phyloP scores from a whole-genome alignment of 306 rosid species.

The Medicago lupulina region DNA sequence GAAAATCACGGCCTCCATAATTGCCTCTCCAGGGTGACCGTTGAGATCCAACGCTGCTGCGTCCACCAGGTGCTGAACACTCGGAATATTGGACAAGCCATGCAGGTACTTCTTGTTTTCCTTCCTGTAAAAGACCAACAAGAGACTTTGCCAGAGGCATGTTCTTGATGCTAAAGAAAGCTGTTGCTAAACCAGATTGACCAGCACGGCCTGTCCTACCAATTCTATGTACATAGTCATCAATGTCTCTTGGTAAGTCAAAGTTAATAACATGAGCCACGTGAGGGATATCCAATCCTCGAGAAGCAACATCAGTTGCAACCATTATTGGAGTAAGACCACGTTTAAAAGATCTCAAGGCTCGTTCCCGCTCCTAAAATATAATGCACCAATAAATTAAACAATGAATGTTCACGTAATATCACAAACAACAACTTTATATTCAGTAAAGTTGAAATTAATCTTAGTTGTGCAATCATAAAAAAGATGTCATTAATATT shows the following conservation, averaged over 20 bases:
- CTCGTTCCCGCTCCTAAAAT: conserved; percentile 77
- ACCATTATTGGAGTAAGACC: conserved; percentile 76
- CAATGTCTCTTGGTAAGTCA: conserved; percentile 79
- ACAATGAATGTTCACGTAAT: background rate
- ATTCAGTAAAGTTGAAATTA: too few species aligned
- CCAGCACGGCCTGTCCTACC: conserved; percentile 92
- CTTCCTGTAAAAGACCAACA: conserved; percentile 66
- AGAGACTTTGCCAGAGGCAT: conserved; percentile 62
- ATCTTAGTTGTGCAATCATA: too few species aligned
- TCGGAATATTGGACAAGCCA: conserved; percentile 68
- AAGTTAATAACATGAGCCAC: conserved; percentile 81
- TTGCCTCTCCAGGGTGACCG: conserved; percentile 52
- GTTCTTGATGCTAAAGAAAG: conserved; percentile 70
- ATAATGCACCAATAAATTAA: background rate
- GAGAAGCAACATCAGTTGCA: conserved; percentile 86
- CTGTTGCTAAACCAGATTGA: conserved; percentile 80
- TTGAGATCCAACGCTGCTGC: conserved; percentile 41
- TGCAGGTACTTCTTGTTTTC: conserved; percentile 73
- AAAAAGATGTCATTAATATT: background rate
- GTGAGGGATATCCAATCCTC: conserved; percentile 81
- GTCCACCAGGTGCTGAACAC: conserved; percentile 37
- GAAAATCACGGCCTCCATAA: conserved; percentile 72
- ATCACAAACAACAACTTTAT: background rate
- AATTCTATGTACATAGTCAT: conserved; percentile 79
- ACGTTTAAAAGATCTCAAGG: conserved; percentile 68